These are phyloP conservation scores for Onygenales sp. DNA, from an alignment of 2,329 filamentous ascomycete genomes.

Conservation along the genomic window DNA sequence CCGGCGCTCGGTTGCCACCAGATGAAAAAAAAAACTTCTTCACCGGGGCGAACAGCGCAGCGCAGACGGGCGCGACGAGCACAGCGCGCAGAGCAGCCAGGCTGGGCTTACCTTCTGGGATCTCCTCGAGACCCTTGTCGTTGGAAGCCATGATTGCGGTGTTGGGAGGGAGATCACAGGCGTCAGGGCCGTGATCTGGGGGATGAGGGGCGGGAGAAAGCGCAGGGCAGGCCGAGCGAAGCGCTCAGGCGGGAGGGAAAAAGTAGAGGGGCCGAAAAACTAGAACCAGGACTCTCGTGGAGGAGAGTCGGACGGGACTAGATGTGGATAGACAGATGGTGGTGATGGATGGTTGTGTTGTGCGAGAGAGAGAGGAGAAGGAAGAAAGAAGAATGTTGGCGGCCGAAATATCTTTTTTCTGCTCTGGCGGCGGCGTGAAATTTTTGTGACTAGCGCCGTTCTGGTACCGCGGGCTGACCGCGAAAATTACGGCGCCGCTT, in stretches of 20 bases:
- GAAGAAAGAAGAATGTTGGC: not conserved
- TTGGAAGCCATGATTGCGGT: conserved; percentile 91
- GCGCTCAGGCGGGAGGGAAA: conserved; percentile 19
- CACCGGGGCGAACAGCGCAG: not conserved
- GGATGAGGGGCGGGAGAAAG: conserved; percentile 8
- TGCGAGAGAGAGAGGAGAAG: conserved; percentile 13
- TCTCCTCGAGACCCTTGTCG: conserved; percentile 96
- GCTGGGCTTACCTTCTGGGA: conserved; percentile 69
- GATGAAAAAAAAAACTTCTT: not conserved
- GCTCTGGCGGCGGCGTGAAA: conserved; percentile 12
- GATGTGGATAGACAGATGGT: not conserved
- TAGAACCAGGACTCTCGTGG: conserved; percentile 28
- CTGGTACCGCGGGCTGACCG: conserved; percentile 10
- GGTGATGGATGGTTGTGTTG: conserved; percentile 14
- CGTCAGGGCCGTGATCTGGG: conserved; percentile 59
- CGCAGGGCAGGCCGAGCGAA: no score
- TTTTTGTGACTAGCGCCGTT: conserved; percentile 19
- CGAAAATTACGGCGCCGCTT: no score
- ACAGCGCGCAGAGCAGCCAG: not conserved
- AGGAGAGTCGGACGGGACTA: not conserved
- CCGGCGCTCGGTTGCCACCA: not conserved
- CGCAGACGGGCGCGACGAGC: not conserved
- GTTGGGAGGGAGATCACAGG: conserved; percentile 55
- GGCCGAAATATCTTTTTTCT: not conserved
- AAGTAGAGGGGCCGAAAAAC: conserved; percentile 25